These are phyloP conservation scores for Hansenula lynferdii DNA, from an alignment of 1,139 yeast species.

Conservation along the genomic window DNA sequence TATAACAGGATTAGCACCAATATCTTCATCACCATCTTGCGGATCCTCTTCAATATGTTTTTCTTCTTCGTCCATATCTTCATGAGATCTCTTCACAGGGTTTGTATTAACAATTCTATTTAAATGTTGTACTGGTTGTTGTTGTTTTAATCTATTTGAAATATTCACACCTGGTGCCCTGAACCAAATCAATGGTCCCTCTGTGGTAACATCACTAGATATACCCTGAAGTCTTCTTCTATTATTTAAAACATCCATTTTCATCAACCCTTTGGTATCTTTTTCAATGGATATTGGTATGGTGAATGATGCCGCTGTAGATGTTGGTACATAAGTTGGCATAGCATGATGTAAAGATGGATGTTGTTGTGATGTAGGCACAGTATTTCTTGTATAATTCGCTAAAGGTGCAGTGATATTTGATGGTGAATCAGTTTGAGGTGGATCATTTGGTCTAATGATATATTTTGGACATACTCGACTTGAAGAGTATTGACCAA, in stretches of 20 bases:
- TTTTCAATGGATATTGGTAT: constrained; percentile 15
- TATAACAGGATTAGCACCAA: constrained; percentile 18
- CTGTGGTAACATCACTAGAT: constrained; percentile 11
- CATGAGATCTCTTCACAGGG: constrained; percentile 12
- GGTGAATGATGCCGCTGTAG: constrained; percentile 21
- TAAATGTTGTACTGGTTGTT: constrained; percentile 7
- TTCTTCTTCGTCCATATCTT: constrained; percentile 11
- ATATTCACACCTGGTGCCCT: constrained; percentile 71
- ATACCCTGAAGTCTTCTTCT: constrained; percentile 22
- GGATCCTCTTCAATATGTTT: constrained; percentile 17
- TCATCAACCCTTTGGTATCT: constrained; percentile 20
- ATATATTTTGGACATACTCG: constrained; percentile 61
- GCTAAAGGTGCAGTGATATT: constrained; percentile 8
- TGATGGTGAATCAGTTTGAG: constrained; percentile 10
- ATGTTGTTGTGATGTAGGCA: constrained; percentile 13
- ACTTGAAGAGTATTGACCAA: constrained; percentile 64
- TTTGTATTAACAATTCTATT: constrained; percentile 12
- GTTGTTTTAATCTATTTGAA: constrained; percentile 41
- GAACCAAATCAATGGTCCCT: constrained; percentile 66
- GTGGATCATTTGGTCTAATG: constrained; percentile 36
- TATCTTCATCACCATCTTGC: constrained; percentile 10
- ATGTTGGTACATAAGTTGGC: constrained; percentile 20
- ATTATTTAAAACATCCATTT: constrained; percentile 24
- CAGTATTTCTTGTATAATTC: constrained; percentile 15
- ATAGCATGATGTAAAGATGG: constrained; percentile 19